Conservation (phyloP, 768 basidiomycete genomes). For the Lepiota brunneoincarnata region DNA sequence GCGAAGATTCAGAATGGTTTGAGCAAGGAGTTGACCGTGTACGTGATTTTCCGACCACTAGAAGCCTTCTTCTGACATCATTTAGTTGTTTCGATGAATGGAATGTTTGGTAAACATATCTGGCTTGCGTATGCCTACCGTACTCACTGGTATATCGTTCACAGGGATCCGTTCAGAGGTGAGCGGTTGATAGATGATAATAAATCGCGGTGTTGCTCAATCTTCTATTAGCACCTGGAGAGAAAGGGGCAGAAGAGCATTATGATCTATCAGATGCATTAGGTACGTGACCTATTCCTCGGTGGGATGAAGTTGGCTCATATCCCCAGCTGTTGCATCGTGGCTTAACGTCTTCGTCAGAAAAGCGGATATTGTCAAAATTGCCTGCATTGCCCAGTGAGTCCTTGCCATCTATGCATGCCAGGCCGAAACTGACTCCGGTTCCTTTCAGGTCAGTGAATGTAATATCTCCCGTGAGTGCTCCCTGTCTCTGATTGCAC, state of each 20-base stretch:
- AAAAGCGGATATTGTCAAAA: slow-evolving; percentile 56
- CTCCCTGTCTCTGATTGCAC: neutral
- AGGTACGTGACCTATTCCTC: slow-evolving; percentile 19
- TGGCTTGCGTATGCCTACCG: neutral
- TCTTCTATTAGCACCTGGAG: slow-evolving; percentile 35
- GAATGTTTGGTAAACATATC: slow-evolving; percentile 44
- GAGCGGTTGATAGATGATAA: neutral
- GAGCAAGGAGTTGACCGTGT: slow-evolving; percentile 37
- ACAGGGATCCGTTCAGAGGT: slow-evolving; percentile 44
- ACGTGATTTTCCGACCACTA: slow-evolving; percentile 7
- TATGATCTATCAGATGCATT: slow-evolving; percentile 54
- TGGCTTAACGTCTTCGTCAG: slow-evolving; percentile 63
- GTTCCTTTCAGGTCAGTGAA: slow-evolving; percentile 35
- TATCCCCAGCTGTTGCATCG: slow-evolving; percentile 44
- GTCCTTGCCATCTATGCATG: slow-evolving; percentile 17
- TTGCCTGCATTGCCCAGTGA: slow-evolving; percentile 60
- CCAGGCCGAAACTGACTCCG: neutral
- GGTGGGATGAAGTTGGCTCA: neutral
- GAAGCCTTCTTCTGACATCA: neutral
- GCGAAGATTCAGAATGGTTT: slow-evolving; percentile 40
- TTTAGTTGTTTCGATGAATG: slow-evolving; percentile 51
- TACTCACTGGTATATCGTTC: neutral
- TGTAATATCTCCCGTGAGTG: slow-evolving; percentile 43
- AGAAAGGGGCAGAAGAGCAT: slow-evolving; percentile 49
- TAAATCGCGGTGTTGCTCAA: neutral